Evolutionary conservation across 2,329 filamentous ascomycete genomes (phyloP), one percentile per base, ranked within the genome.

Genomic region (Colletotrichum sp.): DNA sequence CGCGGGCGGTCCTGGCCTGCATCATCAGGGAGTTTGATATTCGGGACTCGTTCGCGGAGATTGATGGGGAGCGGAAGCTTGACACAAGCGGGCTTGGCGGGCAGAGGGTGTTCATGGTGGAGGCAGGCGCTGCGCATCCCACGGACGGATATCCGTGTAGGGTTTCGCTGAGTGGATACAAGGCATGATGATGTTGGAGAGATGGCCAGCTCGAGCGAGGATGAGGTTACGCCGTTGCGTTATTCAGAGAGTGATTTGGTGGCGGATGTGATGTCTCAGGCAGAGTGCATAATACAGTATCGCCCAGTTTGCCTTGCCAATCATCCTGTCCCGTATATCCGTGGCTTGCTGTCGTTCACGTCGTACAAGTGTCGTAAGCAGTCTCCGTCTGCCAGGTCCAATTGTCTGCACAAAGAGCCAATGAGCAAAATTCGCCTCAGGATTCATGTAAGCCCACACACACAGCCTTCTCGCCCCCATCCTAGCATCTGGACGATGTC

Each of bases 1-100:
- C 86, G 26, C 86, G 85, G 72, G 82, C 88, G 60, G 85, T 89
- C 8, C 79, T 91, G 48, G 86, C 87, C 2, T 82, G 89, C 78
- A 86, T 86, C 2, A 77, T 88, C 6, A 79, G 89, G 52, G 84
- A 86, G 16, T 89, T 90, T 63, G 89, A 90, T 12, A 57, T 77
- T 3, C 32, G n/a, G 15, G 63, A 78, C 26, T 63, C 68, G 18
- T 78, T 75, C 16, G 72, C 48, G 18, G 72, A 77, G 75, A 32
- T 77, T 9, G 75, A 77, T 18, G 72, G 62, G 9, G 72, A 57
- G 10, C 64, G 32, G 12, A 62, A 72, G 72, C 30, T 71, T 4
- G 72, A 77, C 18, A 24, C 64, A 34, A 68, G 72, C 67, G 75
- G 72, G 7, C 12, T 75, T 10, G 72, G 67, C 6, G 75, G 75